Evolutionary conservation across 371 early-diverging fungal genomes (phyloP), one percentile per base, ranked within the genome.

Genomic region (Rhizomucor pusillus): DNA sequence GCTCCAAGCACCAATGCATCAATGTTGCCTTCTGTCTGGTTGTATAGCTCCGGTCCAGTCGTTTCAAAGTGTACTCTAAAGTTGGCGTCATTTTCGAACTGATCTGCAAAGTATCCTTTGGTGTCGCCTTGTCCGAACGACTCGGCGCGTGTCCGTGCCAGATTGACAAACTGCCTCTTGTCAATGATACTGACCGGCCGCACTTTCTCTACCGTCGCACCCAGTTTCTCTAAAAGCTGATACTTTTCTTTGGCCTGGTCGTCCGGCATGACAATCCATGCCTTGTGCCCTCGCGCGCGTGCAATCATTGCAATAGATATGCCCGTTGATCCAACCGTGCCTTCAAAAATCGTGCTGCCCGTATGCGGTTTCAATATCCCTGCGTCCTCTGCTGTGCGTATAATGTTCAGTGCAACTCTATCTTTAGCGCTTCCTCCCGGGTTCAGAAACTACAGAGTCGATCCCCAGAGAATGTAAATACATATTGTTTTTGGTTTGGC

Each of bases 201-300:
- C 0, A 97, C 94, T 29, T 86, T 89, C 67, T 96, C 97, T 0
- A 98, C 94, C 3, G 79, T 84, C 0, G 99, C 99, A 0, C 94
- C 93, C 18, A 93, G 71, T 37, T 84, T 82, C 59, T 89, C 87
- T 12, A 98, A 66, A 2, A 95, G 59, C 34, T 83, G 86, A 43
- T 90, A 89, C 65, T 98, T 98, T 59, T 98, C 99, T 19, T 77
- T 50, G 0, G 95, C 93, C 58, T 87, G 88, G 62, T 97, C 98
- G 62, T 93, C 93, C 7, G 98, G 97, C 94, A 97, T 93, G 14
- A 94, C 92, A 50, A 97, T 96, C 77, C 91, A 90, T 59, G 92
- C 91, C 22, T 80, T 77, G 63, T 95, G 94, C 3, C 98, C 97
- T 45, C 81, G 84, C 0, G 95, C 92, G 11, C 84, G 81, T 14